Evolutionary conservation across 2,329 filamentous ascomycete genomes (phyloP), one percentile per base, ranked within the genome.

Genomic region (Allantophomopsis lycopodina): DNA sequence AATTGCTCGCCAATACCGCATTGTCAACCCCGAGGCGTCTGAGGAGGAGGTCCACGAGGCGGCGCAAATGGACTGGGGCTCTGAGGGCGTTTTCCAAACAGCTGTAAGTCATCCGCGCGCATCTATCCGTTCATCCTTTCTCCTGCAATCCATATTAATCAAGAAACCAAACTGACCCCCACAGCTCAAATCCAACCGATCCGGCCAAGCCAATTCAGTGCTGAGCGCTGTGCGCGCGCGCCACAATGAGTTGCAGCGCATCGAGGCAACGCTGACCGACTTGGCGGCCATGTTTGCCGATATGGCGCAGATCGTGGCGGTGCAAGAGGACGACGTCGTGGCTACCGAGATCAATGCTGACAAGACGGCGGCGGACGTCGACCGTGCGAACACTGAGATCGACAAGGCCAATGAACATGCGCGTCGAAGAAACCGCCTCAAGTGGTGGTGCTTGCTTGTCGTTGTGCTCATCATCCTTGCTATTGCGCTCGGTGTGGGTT

Each of bases 181-280:
- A 46, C 48, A 87, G 81, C 76, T 88, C 53, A 78, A 77, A 54
- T 75, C 70, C 50, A 87, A 85, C 66, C 80, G 80, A 47, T 75
- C 73, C 35, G 80, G 79, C 41, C 79, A 84, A 54, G 83, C 82
- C 33, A 73, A 69, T 38, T 77, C 78, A 13, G 76, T 86, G 7
- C 75, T 89, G 37, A 82, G 82, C 47, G 80, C 81, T 46, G 84
- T 89, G 32, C 80, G 82, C 48, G 83, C 82, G 31, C 82, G 84
- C 41, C 84, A 89, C 66, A 84, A 83, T 55, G 84, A 89, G 61
- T 78, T 89, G 46, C 74, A 84, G 62, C 76, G 75, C 59, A 89
- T 91, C 50, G 83, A 89, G 60, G 69, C 73, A 55, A 86, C 81
- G 5, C 69, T 89, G 47, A 63, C 65, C 30, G 80, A 89, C 57